These are phyloP conservation scores for Cutaneotrichosporon mucoides DNA, from an alignment of 1,284 basidiomycete genomes.

Conservation along the genomic window DNA sequence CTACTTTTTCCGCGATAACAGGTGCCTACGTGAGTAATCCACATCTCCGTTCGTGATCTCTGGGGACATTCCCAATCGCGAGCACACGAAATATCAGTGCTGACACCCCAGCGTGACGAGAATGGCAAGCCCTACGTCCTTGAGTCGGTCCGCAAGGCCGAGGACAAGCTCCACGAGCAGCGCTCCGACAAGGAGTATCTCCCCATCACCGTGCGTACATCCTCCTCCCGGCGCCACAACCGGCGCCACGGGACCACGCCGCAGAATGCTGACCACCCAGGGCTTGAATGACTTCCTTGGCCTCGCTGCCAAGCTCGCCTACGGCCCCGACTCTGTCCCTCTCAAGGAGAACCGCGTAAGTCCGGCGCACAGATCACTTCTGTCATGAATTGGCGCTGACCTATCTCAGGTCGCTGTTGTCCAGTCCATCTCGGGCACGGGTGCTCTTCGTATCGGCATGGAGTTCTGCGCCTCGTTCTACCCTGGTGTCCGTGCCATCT, in stretches of 20 bases:
- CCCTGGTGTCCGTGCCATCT: slow-evolving; percentile 81
- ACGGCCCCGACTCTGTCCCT: slow-evolving; percentile 74
- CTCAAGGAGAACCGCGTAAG: slow-evolving; percentile 71
- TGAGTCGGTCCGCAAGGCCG: slow-evolving; percentile 76
- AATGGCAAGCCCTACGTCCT: slow-evolving; percentile 95
- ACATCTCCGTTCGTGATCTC: too few species aligned
- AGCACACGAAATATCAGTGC: neutral
- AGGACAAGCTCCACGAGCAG: slow-evolving; percentile 58
- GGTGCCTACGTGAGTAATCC: slow-evolving; percentile 6
- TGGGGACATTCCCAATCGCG: too few species aligned
- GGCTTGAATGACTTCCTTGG: slow-evolving; percentile 80
- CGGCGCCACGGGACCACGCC: too few species aligned
- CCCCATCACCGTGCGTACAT: slow-evolving; percentile 70
- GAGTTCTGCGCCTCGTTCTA: slow-evolving; percentile 86
- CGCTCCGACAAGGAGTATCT: slow-evolving; percentile 96
- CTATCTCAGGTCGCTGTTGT: slow-evolving; percentile 72
- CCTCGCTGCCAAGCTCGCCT: slow-evolving; percentile 85
- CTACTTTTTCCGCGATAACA: neutral
- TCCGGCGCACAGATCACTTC: slow-evolving; percentile 28
- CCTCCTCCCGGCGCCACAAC: too few species aligned
- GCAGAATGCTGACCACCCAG: slow-evolving; percentile 23
- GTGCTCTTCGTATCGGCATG: slow-evolving; percentile 92
- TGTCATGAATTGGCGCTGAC: neutral
- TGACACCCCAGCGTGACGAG: slow-evolving; percentile 74
- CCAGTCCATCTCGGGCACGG: slow-evolving; percentile 97